Evolutionary conservation across 148 eudicot genomes (phyloP).

Genomic region (Nyssa sinensis): DNA sequence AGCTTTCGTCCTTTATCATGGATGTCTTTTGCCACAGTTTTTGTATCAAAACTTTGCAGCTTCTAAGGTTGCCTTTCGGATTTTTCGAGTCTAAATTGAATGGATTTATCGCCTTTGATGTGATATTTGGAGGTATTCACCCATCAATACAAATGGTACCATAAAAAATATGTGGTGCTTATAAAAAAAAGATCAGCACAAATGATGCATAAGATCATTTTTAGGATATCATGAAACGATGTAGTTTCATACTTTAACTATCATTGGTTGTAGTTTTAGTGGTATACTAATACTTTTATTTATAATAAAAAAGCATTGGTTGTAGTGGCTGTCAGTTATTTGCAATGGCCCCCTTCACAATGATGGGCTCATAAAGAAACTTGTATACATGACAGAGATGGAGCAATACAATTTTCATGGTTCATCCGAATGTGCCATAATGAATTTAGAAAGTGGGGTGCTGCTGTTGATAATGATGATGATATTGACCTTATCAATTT

Average conservation of each 20-base stretch:
- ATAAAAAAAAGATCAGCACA: neutral
- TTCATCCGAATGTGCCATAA: neutral
- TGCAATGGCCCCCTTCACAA: neutral
- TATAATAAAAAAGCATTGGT: too few species aligned
- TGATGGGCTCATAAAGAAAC: neutral
- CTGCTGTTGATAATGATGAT: too few species aligned
- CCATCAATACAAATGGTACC: neutral
- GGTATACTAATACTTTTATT: too few species aligned
- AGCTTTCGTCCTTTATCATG: neutral
- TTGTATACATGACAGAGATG: neutral
- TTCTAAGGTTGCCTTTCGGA: too few species aligned
- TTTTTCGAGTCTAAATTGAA: too few species aligned
- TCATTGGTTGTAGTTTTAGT: neutral
- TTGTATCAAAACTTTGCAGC: too few species aligned
- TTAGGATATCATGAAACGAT: neutral
- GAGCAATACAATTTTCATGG: conserved; percentile 1
- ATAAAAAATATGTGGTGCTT: neutral
- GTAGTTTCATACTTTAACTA: too few species aligned
- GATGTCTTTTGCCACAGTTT: too few species aligned
- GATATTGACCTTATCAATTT: neutral
- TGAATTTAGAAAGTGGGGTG: too few species aligned
- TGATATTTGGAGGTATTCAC: neutral
- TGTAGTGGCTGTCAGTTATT: neutral
- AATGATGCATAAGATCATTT: neutral
- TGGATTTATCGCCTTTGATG: too few species aligned